phyloP scores from a whole-genome alignment of 2,329 filamentous ascomycete genomes.

The Trichoderma polysporum region DNA sequence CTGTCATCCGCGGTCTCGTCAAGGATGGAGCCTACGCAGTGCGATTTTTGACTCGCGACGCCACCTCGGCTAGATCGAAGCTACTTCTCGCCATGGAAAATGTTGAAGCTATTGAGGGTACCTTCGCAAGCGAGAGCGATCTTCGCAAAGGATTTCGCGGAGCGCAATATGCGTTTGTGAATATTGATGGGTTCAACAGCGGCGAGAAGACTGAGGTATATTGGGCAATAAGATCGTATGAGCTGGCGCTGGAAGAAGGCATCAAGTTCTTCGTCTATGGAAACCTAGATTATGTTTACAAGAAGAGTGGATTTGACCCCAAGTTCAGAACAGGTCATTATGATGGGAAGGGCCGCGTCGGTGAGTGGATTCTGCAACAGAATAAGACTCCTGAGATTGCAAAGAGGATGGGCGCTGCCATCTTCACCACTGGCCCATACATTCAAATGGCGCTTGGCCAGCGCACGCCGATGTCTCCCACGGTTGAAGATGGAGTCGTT shows the following conservation, averaged over 20 bases:
- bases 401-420: slow-evolving; percentile 35
- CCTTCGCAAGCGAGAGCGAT: slow-evolving; percentile 45
- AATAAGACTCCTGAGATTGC: slow-evolving; percentile 28
- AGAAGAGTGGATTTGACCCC: slow-evolving; percentile 47
- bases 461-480: slow-evolving; percentile 41
- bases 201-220: slow-evolving; percentile 54
- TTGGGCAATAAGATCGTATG: slow-evolving; percentile 45
- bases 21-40: slow-evolving; percentile 44
- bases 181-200: slow-evolving; percentile 54
- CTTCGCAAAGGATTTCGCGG: slow-evolving; percentile 46
- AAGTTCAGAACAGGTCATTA: slow-evolving; percentile 50
- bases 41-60: slow-evolving; percentile 49
- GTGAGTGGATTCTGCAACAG: slow-evolving; percentile 45
- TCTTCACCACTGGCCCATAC: slow-evolving; percentile 47
- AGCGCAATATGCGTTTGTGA: slow-evolving; percentile 52
- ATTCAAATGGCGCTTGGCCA: slow-evolving; percentile 44
- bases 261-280: slow-evolving; percentile 47
- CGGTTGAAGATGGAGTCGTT: slow-evolving; percentile 40
- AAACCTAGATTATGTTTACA: slow-evolving; percentile 49
- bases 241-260: slow-evolving; percentile 43
- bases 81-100: slow-evolving; percentile 44
- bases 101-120: slow-evolving; percentile 49
- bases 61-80: slow-evolving; percentile 41
- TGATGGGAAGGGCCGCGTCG: slow-evolving; percentile 46
- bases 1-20: slow-evolving; percentile 45